Evolutionary conservation across 129 eudicot genomes (phyloP), one percentile per base, ranked within the genome.

Genomic region (Centaurea solstitialis): DNA sequence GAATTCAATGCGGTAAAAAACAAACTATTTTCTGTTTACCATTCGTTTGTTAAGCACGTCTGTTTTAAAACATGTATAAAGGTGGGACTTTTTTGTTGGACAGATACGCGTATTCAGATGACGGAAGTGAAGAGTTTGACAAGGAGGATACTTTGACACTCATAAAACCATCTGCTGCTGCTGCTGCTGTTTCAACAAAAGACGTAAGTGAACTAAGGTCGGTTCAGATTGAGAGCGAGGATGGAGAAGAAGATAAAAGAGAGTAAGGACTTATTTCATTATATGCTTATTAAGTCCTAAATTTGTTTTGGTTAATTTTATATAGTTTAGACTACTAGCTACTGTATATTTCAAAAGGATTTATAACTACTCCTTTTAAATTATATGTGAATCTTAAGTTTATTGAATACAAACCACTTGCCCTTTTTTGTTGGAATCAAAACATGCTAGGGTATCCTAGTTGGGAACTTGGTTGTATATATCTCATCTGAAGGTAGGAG

Each of bases 81-180:
- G 5, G 65, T 57, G 65, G 22, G 65, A 57, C n/a, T 73, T 26
- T 50, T 85, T 38, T 74, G 65, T 76, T 68, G 24, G 30, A 76
- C 86, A 96, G 99, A 79, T 93, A 93, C 81, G 97, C 99, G 1
- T 96, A 93, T 85, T 93, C 99, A 20, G 98, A 89, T 28, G 99
- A 96, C 61, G 91, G 84, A 66, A 87, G 88, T 68, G 98, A 95
- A 79, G 99, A 96, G 75, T 96, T 96, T 83, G 99, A 96, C 85
- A 91, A 87, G 81, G 98, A 93, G 10, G 95, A 91, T 80, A 89
- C 90, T 7, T 75, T 96, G 78, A 91, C 87, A 5, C 98, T 96
- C 68, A 93, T 96, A 64, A 96, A 89, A 76, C 99, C 99, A 17
- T 88, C 97, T 53, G 88, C 91, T 59, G 83, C 97, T 53, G 88